phyloP scores from a whole-genome alignment of 768 basidiomycete species.

The Boletus vinaceobasis region DNA sequence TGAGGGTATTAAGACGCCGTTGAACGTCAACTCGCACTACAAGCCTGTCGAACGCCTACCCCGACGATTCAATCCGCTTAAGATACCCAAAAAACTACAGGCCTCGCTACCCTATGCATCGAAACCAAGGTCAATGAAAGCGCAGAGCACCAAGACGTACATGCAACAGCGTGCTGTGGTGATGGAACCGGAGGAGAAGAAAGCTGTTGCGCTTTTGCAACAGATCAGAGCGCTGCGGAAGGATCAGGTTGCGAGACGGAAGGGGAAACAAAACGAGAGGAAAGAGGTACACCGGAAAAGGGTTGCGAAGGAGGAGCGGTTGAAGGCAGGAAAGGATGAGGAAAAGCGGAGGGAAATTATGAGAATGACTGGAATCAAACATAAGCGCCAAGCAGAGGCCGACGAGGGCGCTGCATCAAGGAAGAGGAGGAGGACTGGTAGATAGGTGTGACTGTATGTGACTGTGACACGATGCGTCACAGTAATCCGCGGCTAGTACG shows the following conservation, averaged over 20 bases:
- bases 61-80: slow-evolving; percentile 87
- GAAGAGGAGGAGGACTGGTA: slow-evolving; percentile 51
- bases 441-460: slow-evolving; percentile 7
- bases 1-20: slow-evolving; percentile 77
- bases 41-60: slow-evolving; percentile 73
- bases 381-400: slow-evolving; percentile 57
- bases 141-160: slow-evolving; percentile 77
- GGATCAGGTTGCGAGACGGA: slow-evolving; percentile 75
- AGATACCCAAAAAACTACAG: slow-evolving; percentile 88
- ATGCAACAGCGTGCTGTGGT: slow-evolving; percentile 93
- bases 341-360: slow-evolving; percentile 77
- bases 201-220: slow-evolving; percentile 85
- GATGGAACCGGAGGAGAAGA: slow-evolving; percentile 93
- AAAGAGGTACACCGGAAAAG: slow-evolving; percentile 67
- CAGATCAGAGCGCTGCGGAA: slow-evolving; percentile 91
- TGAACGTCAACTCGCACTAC: slow-evolving; percentile 83
- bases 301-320: slow-evolving; percentile 63
- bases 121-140: slow-evolving; percentile 81
- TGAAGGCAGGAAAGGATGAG: slow-evolving; percentile 63
- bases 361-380: slow-evolving; percentile 67
- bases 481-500: background rate
- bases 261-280: slow-evolving; percentile 84
- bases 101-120: slow-evolving; percentile 86
- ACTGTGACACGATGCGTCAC: slow-evolving; percentile 22
- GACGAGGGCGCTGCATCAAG: slow-evolving; percentile 51